Conservation (phyloP, 2,329 filamentous ascomycete species). For the Metarhizium anisopliae region DNA sequence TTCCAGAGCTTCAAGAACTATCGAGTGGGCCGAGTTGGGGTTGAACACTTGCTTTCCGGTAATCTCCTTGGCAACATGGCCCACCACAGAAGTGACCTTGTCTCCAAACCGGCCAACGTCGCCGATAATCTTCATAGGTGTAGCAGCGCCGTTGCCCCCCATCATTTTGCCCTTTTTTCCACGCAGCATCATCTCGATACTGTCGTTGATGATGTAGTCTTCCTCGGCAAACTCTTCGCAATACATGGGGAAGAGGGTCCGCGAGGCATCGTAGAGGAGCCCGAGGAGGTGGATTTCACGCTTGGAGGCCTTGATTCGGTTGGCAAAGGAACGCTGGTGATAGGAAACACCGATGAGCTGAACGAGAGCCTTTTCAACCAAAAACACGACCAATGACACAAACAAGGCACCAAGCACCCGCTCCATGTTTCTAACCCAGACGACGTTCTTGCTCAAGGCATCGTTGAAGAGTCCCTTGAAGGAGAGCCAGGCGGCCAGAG, state of each 20-base stretch:
- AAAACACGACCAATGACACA: constrained; percentile 59
- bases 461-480: constrained; percentile 46
- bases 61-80: constrained; percentile 87
- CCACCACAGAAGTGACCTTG: constrained; percentile 88
- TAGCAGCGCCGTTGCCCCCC: constrained; percentile 50
- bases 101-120: constrained; percentile 77
- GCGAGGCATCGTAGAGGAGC: constrained; percentile 82
- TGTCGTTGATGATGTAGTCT: constrained; percentile 85
- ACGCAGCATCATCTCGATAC: constrained; percentile 58
- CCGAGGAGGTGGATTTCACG: constrained; percentile 73
- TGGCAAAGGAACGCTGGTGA: constrained; percentile 74
- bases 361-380: constrained; percentile 70
- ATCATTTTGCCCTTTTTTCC: constrained; percentile 36
- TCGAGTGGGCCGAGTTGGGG: constrained; percentile 78
- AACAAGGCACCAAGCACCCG: constrained; percentile 59
- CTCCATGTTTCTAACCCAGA: constrained; percentile 51
- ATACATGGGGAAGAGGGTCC: constrained; percentile 83
- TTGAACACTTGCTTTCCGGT: constrained; percentile 96
- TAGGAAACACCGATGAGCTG: constrained; percentile 81
- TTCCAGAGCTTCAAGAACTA: constrained; percentile 83
- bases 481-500: constrained; percentile 51
- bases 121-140: constrained; percentile 71
- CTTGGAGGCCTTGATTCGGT: constrained; percentile 83
- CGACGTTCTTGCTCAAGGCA: constrained; percentile 22
- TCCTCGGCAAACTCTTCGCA: constrained; percentile 85